Conservation (phyloP, 1,284 basidiomycete genomes). For the Ustilago crameri region DNA sequence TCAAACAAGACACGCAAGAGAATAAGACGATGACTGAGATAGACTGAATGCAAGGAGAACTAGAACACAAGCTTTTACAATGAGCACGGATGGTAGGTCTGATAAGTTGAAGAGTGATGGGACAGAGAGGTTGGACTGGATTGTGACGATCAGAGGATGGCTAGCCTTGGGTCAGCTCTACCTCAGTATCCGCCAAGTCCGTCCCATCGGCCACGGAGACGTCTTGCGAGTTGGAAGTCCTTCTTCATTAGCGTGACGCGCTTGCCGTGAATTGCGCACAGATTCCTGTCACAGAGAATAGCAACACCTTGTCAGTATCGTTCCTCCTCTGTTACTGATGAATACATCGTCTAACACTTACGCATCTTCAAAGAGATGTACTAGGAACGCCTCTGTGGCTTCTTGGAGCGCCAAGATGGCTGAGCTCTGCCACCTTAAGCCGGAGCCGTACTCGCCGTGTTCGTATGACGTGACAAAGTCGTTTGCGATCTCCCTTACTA, state of each 20-base stretch:
- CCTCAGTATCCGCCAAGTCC: constrained; percentile 60
- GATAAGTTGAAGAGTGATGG: background rate
- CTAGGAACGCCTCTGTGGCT: constrained; percentile 66
- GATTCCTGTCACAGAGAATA: constrained; percentile 45
- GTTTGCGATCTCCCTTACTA: constrained; percentile 66
- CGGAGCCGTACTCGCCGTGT: constrained; percentile 53
- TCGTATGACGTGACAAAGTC: constrained; percentile 65
- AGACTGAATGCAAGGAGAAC: constrained; percentile 1
- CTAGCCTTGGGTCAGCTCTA: no score
- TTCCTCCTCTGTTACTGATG: no score
- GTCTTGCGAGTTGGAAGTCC: constrained; percentile 66
- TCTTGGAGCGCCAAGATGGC: constrained; percentile 67
- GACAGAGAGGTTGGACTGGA: background rate
- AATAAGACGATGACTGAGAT: background rate
- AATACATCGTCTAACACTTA: no score
- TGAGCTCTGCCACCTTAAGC: constrained; percentile 66
- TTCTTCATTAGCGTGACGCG: constrained; percentile 68
- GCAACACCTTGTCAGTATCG: no score
- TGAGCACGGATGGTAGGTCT: no score
- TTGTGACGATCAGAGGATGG: no score
- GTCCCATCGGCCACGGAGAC: constrained; percentile 66
- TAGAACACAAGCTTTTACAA: no score
- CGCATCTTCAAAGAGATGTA: constrained; percentile 68
- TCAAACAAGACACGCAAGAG: no score
- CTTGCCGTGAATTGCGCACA: constrained; percentile 66